Evolutionary conservation across 2,329 filamentous ascomycete species (phyloP).

Genomic region (Phialophora verrucosa): DNA sequence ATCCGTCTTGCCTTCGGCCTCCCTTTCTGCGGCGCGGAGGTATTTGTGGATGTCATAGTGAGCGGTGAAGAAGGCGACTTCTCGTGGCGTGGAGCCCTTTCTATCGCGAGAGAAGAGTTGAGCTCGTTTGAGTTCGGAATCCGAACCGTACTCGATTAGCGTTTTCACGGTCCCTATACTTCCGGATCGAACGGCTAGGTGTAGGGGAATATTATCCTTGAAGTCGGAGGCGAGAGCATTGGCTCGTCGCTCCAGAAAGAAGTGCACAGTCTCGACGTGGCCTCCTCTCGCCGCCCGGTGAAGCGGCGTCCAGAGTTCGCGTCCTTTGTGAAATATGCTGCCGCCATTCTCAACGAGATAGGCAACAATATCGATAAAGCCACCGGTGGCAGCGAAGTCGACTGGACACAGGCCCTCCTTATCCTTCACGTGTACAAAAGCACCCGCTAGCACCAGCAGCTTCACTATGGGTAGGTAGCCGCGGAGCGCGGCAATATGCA

Average conservation of each 20-base stretch:
- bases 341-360: constrained; percentile 39
- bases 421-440: constrained; percentile 32
- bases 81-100: constrained; percentile 32
- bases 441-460: constrained; percentile 31
- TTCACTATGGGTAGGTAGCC: constrained; percentile 32
- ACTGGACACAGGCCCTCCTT: constrained; percentile 34
- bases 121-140: constrained; percentile 19
- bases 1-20: constrained; percentile 20
- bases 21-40: constrained; percentile 33
- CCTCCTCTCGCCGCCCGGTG: constrained; percentile 42
- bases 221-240: constrained; percentile 40
- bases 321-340: constrained; percentile 41
- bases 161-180: constrained; percentile 27
- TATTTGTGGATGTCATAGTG: constrained; percentile 40
- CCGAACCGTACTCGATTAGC: constrained; percentile 33
- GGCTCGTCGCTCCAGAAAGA: constrained; percentile 41
- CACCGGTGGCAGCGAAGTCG: constrained; percentile 37
- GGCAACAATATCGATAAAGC: constrained; percentile 30
- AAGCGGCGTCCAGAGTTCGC: constrained; percentile 41
- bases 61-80: constrained; percentile 37
- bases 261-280: constrained; percentile 41
- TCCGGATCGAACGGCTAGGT: constrained; percentile 37
- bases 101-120: constrained; percentile 32
- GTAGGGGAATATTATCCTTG: constrained; percentile 32
- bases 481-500: constrained; percentile 36